These are phyloP conservation scores for Meredithiella fracta DNA, from an alignment of 2,329 filamentous ascomycete genomes.

Conservation along the genomic window DNA sequence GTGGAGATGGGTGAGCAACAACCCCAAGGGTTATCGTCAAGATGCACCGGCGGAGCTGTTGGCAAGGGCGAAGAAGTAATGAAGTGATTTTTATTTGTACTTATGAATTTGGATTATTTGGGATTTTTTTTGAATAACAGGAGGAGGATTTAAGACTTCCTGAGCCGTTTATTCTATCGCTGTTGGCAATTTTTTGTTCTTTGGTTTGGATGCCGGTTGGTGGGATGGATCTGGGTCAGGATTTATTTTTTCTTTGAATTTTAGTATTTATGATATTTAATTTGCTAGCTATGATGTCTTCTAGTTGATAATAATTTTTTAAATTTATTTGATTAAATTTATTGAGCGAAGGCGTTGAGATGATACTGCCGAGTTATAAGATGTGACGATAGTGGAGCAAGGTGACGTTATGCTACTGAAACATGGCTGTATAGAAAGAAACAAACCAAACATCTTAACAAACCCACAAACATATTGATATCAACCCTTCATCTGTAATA, in stretches of 20 bases:
- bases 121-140: not conserved
- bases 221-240: not conserved
- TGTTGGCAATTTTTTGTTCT: not conserved
- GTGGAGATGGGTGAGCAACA: conserved; percentile 95
- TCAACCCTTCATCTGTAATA: too few species aligned
- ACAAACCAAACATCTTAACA: not conserved
- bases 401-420: too few species aligned
- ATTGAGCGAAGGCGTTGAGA: too few species aligned
- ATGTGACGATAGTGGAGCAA: too few species aligned
- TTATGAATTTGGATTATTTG: not conserved
- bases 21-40: conserved; percentile 87
- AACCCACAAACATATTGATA: not conserved
- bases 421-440: too few species aligned
- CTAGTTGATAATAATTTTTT: not conserved
- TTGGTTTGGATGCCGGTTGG: not conserved
- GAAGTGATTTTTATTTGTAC: not conserved
- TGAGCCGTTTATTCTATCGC: not conserved
- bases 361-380: too few species aligned
- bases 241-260: not conserved
- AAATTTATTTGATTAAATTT: not conserved
- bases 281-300: not conserved
- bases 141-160: not conserved
- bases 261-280: not conserved
- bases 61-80: conserved; percentile 38
- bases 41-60: conserved; percentile 72